Conservation (phyloP, 2,329 filamentous ascomycete species). For the Fusarium dlaminii region DNA sequence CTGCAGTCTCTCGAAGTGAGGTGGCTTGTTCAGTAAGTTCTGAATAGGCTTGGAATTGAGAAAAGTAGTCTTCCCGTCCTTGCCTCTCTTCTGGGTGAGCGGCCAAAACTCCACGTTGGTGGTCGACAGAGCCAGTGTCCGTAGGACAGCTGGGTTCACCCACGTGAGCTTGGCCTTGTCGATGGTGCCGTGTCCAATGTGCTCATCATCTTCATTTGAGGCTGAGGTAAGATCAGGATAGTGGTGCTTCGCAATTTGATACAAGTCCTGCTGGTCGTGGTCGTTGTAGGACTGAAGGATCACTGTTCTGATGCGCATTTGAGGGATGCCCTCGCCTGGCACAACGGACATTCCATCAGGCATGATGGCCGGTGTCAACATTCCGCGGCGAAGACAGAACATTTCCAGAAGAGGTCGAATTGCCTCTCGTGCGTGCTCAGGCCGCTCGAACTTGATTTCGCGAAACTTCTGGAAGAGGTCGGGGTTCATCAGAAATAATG, state of each 20-base stretch:
- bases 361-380: accelerated
- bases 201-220: background rate
- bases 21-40: accelerated
- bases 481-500: accelerated
- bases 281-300: accelerated
- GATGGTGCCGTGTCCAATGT: background rate
- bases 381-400: background rate
- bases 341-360: accelerated
- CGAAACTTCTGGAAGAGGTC: accelerated
- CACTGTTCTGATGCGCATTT: accelerated
- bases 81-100: background rate
- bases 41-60: background rate
- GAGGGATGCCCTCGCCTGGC: accelerated
- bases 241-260: accelerated
- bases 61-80: background rate
- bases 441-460: accelerated
- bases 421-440: accelerated
- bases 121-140: background rate
- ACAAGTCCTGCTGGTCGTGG: accelerated
- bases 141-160: background rate
- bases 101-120: background rate
- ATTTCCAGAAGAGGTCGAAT: background rate
- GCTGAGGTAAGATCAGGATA: background rate
- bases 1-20: background rate
- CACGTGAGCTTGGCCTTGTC: background rate